Evolutionary conservation across 2,329 filamentous ascomycete species (phyloP).

Genomic region (Paradendryphiella salina): DNA sequence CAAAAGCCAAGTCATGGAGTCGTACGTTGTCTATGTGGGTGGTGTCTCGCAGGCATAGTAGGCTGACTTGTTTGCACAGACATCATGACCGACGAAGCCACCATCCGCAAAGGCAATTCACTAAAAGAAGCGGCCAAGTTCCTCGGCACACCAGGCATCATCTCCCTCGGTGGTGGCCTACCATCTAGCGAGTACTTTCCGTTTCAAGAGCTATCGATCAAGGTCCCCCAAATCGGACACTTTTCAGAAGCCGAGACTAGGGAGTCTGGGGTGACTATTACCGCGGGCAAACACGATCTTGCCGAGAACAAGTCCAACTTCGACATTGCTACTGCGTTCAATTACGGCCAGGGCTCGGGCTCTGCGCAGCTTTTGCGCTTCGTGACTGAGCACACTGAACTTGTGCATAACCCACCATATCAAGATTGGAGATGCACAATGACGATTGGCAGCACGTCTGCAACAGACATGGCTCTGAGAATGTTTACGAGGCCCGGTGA

Average conservation of each 20-base stretch:
- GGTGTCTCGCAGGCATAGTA: neutral
- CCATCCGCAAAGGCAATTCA: conserved; percentile 60
- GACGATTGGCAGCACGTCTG: conserved; percentile 82
- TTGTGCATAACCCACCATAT: conserved; percentile 84
- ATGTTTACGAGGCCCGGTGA: conserved; percentile 80
- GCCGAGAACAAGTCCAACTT: conserved; percentile 62
- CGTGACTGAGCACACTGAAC: conserved; percentile 92
- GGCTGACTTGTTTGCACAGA: conserved; percentile 36
- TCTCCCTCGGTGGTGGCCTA: conserved; percentile 89
- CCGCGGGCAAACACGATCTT: conserved; percentile 82
- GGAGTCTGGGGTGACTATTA: conserved; percentile 63
- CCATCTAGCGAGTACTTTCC: conserved; percentile 91
- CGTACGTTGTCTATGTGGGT: conserved; percentile 59
- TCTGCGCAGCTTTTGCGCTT: conserved; percentile 86
- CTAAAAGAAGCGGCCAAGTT: conserved; percentile 81
- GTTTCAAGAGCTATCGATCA: conserved; percentile 76
- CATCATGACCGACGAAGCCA: conserved; percentile 55
- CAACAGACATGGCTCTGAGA: conserved; percentile 79
- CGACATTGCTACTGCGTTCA: conserved; percentile 86
- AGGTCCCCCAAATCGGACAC: conserved; percentile 68
- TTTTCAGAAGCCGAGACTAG: conserved; percentile 72
- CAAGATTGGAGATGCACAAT: conserved; percentile 85
- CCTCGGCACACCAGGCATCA: conserved; percentile 78
- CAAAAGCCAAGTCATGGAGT: conserved; percentile 81
- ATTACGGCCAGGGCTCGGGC: conserved; percentile 88